Evolutionary conservation across 495 filamentous ascomycete genomes (phyloP), one percentile per base, ranked within the genome.

Genomic region (Daldinia vernicosa): DNA sequence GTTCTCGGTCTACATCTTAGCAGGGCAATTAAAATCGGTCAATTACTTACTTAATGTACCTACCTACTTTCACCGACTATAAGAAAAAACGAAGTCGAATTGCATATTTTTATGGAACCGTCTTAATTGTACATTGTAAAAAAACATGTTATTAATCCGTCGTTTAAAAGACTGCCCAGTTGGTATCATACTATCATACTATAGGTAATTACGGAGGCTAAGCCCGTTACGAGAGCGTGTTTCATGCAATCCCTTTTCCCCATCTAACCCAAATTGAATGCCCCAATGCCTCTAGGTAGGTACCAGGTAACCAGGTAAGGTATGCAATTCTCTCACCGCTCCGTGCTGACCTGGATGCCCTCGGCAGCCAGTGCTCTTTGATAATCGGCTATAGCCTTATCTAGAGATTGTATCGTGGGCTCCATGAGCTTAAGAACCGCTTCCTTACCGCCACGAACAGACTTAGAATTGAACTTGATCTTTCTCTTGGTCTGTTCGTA

Each of bases 391-490:
- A 81, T 78, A 43, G 93, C 94, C 50, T 84, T 80, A 40, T 88
- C 83, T 60, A 97, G 77, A 1, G 92, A 89, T 63, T 81, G 80
- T 14, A 92, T 77, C 15, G 91, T 92, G 8, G 91, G 91, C 35
- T 84, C 87, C 71, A 97, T 83, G 68, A 97, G 83, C 76, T 88
- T 86, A 55, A 89, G 86, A 0, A 97, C 94, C 4, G 89, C 90
- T 72, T 89, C 87, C 67, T 84, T 84, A 0, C 95, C 95, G 0
- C 95, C 95, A 6, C 84, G 86, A 19, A 93, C 81, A 17, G 83
- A 83, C 22, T 89, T 86, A 22, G 87, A 78, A 75, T 91, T 89
- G 67, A 90, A 83, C 60, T 84, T 87, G 17, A 88, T 76, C 81
- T 88, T 92, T 70, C 86, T 88, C 5, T 90, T 90, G 8, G 93